These are phyloP conservation scores for Solanum corneliomulleri DNA, from an alignment of 257 asterid species.

Conservation along the genomic window DNA sequence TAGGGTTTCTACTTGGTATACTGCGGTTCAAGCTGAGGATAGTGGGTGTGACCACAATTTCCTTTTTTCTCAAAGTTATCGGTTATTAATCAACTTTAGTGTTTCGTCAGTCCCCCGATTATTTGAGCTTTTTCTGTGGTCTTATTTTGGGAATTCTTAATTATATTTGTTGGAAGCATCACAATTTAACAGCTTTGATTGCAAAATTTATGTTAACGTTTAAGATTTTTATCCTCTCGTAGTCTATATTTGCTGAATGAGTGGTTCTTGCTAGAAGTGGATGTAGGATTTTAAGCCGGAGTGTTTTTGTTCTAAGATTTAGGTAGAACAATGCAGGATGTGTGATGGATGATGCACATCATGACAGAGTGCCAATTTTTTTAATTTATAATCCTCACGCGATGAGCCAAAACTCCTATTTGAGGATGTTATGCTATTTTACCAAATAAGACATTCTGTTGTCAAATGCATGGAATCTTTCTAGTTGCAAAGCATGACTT, in stretches of 20 bases:
- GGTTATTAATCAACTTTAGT: not conserved
- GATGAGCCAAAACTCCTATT: not conserved
- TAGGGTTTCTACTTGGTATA: not conserved
- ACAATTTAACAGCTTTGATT: not conserved
- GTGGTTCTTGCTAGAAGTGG: not conserved
- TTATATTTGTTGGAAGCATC: not conserved
- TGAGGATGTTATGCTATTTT: not conserved
- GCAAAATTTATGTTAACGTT: not conserved
- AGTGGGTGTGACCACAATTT: not conserved
- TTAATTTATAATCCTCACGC: not conserved
- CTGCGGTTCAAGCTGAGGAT: not conserved
- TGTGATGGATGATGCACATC: not conserved
- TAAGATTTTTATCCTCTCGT: too few relatives aligned
- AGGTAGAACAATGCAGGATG: not conserved
- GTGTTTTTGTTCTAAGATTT: not conserved
- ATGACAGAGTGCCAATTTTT: slow-evolving; percentile 42
- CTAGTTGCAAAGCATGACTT: not conserved
- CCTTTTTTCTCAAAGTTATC: not conserved
- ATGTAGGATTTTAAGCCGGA: not conserved
- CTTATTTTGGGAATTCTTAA: not conserved
- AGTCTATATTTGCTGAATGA: not conserved
- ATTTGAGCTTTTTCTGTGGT: not conserved
- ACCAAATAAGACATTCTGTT: not conserved
- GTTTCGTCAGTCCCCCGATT: not conserved
- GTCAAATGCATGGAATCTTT: not conserved